A percentile compares a stretch with the other conserved stretches of the same genome.
Conservation (phyloP, 1,284 basidiomycete genomes). For the Porodaedalea pini region DNA sequence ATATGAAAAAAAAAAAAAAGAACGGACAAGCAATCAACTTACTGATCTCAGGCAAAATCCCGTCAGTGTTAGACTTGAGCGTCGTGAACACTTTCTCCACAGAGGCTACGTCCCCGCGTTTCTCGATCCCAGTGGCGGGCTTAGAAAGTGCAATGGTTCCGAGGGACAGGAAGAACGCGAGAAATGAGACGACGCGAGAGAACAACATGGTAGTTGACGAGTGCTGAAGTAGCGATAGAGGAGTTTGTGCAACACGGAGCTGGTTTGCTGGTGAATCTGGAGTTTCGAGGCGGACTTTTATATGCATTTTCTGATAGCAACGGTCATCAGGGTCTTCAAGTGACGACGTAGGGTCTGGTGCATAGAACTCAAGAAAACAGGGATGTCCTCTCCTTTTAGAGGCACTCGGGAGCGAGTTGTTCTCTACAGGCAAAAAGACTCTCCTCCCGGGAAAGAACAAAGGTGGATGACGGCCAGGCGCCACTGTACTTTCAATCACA, state of each 20-base stretch:
- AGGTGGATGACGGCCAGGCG: no score
- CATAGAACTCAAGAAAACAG: neutral
- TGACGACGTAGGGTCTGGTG: neutral
- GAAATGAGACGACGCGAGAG: neutral
- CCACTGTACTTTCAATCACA: no score
- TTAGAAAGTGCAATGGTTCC: slow-evolving; percentile 9
- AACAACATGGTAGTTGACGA: slow-evolving; percentile 6
- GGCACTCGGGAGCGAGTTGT: neutral
- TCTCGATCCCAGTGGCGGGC: slow-evolving; percentile 1
- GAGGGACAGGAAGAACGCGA: neutral
- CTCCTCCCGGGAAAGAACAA: neutral
- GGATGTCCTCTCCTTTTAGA: neutral
- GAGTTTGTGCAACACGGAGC: no score
- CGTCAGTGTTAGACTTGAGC: slow-evolving; percentile 10
- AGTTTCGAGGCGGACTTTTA: neutral
- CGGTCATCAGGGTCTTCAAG: neutral
- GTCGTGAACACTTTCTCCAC: slow-evolving; percentile 11
- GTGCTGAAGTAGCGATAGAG: neutral
- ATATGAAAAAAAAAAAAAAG: neutral
- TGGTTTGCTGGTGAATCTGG: neutral
- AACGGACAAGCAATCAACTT: neutral
- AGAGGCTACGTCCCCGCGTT: slow-evolving; percentile 9
- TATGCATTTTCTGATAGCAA: neutral
- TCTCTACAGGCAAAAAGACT: neutral
- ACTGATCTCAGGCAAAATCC: slow-evolving; percentile 15